A percentile compares a stretch with the other conserved stretches of the same genome.
Evolutionary conservation across 164 flowering plant genomes (phyloP).

Genomic region (Buxus sempervirens): DNA sequence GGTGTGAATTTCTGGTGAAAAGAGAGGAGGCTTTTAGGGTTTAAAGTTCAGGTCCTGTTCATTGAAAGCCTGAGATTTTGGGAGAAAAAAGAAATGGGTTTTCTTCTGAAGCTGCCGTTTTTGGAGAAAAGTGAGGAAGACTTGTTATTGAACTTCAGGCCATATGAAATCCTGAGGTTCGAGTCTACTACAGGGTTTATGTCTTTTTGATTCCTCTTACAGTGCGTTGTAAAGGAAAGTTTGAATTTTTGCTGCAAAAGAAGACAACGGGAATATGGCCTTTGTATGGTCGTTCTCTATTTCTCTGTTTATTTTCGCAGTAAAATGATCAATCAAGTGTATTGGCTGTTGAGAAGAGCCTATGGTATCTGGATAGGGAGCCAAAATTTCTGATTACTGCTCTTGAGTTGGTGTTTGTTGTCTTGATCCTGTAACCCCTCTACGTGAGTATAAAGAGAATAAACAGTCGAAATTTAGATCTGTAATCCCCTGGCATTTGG

Average conservation of each 20-base stretch:
- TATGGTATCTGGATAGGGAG: conserved; percentile 49
- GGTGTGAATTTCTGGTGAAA: conserved; percentile 10
- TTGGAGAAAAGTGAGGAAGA: background rate
- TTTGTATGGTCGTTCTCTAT: conserved; percentile 18
- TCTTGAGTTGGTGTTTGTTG: conserved; percentile 70
- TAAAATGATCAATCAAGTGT: conserved; percentile 43
- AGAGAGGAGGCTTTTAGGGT: too few species aligned
- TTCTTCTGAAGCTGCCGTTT: conserved; percentile 1
- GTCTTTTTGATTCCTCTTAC: background rate
- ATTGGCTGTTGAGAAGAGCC: conserved; percentile 66
- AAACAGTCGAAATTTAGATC: too few species aligned
- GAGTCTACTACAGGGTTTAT: background rate
- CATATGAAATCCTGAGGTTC: too few species aligned
- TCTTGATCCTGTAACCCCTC: too few species aligned
- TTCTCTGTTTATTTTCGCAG: conserved; percentile 48
- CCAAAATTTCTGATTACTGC: conserved; percentile 56
- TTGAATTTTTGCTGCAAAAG: background rate
- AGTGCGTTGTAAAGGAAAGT: background rate
- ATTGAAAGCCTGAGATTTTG: conserved; percentile 6
- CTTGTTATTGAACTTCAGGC: background rate
- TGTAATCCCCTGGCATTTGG: too few species aligned
- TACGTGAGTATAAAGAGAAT: too few species aligned
- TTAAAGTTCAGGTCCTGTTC: too few species aligned
- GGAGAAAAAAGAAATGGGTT: conserved; percentile 4
- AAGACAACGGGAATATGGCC: conserved; percentile 21